Base-by-base conservation (phyloP, 768 basidiomycete species). In the Panus rudis region DNA sequence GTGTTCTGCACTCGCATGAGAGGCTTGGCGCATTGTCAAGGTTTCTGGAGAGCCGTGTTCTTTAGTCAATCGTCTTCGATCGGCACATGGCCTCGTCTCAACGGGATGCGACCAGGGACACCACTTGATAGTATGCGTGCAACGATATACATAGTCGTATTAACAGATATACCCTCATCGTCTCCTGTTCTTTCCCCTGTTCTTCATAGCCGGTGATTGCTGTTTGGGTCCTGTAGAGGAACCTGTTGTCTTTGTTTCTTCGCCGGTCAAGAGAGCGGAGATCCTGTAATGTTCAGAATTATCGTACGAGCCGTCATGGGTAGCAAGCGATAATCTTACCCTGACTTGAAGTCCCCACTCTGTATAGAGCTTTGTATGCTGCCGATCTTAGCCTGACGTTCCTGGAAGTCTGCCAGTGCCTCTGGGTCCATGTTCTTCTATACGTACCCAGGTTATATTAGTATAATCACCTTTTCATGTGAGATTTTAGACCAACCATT, bases 371-470 rank as follows among this genome's bases (percentile, higher is more conserved):
- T 75, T 51, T 82, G 82, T 21, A 78, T 58, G 27, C 57, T 67
- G n/a, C 67, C 56, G 53, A 79, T 62, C 58, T 72, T 78, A 16
- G 70, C 75, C 51, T 83, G 82, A 31, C 75, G 75, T 48, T 66
- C 71, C 48, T 76, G 76, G 46, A 85, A 68, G 38, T 82, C 83
- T 50, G 81, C 73, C 47, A 84, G 58, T 7, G 73, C 62, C 54
- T 81, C 79, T 1, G 83, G 82, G 52, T 88, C 86, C 66, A 89
- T 58, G 43, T 81, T 83, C 71, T 84, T 84, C 86, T 89, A 19
- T 19, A 48, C n/a, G n/a, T n/a, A n/a, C n/a, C n/a, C n/a, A n/a
- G n/a, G n/a, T n/a, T 10, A n/a, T 17, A 22, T 4, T 19, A 26
- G 22, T 39, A 17, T 20, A 28, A 44, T 53, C 8, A 35, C 6